These are phyloP conservation scores for Hypomontagnella monticulosa DNA, from an alignment of 495 filamentous ascomycete genomes.

Conservation along the genomic window DNA sequence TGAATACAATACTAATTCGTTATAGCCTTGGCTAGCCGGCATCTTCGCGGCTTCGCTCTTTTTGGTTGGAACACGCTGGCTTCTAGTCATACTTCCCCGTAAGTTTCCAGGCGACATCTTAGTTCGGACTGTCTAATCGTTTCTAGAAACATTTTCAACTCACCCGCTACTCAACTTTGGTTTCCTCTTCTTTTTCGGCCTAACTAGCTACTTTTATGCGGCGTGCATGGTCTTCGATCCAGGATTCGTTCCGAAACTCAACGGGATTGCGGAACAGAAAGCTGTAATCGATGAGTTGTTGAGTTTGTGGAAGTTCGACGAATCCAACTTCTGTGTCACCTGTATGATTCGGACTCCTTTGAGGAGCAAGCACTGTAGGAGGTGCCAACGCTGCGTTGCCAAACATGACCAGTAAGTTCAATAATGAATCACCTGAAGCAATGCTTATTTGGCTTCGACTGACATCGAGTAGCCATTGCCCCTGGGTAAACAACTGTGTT, in stretches of 20 bases:
- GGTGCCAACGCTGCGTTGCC: conserved; percentile 90
- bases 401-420: conserved; percentile 92
- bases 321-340: conserved; percentile 88
- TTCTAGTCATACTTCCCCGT: conserved; percentile 74
- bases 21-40: conserved; percentile 86
- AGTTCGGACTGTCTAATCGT: conserved; percentile 23
- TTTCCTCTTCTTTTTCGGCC: conserved; percentile 69
- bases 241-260: conserved; percentile 92
- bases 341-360: conserved; percentile 94
- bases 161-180: conserved; percentile 77
- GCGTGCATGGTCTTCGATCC: conserved; percentile 87
- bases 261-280: conserved; percentile 86
- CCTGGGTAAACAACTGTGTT: conserved; percentile 97
- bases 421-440: background rate
- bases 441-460: conserved; percentile 40
- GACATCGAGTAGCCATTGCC: conserved; percentile 81
- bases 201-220: conserved; percentile 86
- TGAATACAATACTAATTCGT: conserved; percentile 26
- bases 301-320: conserved; percentile 86
- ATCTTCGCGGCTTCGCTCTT: conserved; percentile 91
- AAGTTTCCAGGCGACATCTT: background rate
- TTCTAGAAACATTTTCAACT: conserved; percentile 67
- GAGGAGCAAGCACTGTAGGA: conserved; percentile 92
- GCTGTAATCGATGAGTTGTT: conserved; percentile 86
- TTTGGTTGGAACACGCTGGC: conserved; percentile 80